These are phyloP conservation scores for Wolfiporia cocos DNA, from an alignment of 1,284 basidiomycete species.

Conservation along the genomic window DNA sequence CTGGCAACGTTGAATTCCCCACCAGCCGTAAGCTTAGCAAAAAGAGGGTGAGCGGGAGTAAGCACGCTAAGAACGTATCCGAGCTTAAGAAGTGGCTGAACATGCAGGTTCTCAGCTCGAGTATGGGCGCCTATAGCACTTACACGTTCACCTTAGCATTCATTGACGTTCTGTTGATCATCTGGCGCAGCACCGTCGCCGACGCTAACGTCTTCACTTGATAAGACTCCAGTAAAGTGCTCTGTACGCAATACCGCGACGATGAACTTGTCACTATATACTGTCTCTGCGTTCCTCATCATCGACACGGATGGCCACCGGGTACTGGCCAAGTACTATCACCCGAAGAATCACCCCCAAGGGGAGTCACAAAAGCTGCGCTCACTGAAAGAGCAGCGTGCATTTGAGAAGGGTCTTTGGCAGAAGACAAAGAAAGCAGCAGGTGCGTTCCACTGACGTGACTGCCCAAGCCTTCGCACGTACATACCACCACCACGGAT, in stretches of 20 bases:
- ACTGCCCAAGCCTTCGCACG: no score
- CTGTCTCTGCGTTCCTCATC: conserved; percentile 82
- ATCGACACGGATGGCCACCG: conserved; percentile 94
- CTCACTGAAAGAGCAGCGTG: conserved; percentile 88
- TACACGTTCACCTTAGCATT: not conserved
- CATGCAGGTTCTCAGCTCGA: not conserved
- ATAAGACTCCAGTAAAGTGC: no score
- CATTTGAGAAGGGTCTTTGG: conserved; percentile 93
- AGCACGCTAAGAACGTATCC: conserved; percentile 15
- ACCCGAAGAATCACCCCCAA: conserved; percentile 63
- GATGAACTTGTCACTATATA: conserved; percentile 83
- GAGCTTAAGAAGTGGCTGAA: conserved; percentile 10
- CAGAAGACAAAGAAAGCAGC: conserved; percentile 92
- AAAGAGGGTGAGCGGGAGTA: conserved; percentile 16
- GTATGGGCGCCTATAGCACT: no score
- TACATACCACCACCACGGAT: no score
- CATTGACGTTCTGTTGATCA: no score
- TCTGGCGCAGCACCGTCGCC: no score
- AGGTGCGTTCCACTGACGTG: conserved; percentile 46
- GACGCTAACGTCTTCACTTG: no score
- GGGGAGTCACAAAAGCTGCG: conserved; percentile 59
- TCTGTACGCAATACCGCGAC: no score
- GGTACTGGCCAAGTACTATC: conserved; percentile 94
- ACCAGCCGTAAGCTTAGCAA: conserved; percentile 14
- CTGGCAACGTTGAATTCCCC: conserved; percentile 9